Conservation (phyloP, 768 basidiomycete genomes). For the Tulasnella sp. region DNA sequence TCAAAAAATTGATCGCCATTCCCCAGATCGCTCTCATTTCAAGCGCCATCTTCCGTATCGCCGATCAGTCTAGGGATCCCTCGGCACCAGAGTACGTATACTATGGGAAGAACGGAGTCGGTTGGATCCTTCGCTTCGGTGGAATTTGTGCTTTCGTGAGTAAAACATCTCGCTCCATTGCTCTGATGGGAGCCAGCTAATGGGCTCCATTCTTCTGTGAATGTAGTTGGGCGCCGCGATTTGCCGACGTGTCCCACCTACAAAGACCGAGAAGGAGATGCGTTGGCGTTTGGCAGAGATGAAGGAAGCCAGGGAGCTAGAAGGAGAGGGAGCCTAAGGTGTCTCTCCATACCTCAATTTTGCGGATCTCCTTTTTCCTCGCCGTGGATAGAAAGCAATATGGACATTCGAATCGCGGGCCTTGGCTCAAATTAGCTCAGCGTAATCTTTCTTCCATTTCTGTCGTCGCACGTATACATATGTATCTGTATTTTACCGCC, state of each 20-base stretch:
- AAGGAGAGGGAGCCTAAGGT: not conserved
- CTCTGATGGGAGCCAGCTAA: not conserved
- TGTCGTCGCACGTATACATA: not conserved
- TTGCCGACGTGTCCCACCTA: constrained; percentile 77
- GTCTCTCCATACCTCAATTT: not conserved
- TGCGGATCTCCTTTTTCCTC: not conserved
- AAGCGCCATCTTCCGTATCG: constrained; percentile 74
- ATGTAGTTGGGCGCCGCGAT: constrained; percentile 58
- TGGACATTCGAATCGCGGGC: not conserved
- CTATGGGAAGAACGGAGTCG: constrained; percentile 80
- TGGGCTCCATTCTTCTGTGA: not conserved
- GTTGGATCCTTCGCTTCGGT: constrained; percentile 90
- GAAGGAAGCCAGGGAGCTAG: constrained; percentile 38
- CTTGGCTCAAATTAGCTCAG: not conserved
- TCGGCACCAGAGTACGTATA: constrained; percentile 46
- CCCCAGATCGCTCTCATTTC: constrained; percentile 73
- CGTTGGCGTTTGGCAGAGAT: constrained; percentile 71
- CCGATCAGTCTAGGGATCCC: constrained; percentile 52
- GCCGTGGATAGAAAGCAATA: not conserved
- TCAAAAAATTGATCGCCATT: constrained; percentile 4
- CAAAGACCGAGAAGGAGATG: constrained; percentile 87
- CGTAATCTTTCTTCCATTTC: not conserved
- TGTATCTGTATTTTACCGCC: constrained; percentile 1
- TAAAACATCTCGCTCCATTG: constrained; percentile 2
- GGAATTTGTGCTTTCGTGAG: constrained; percentile 69